Conservation (phyloP, 371 early-diverging fungal species). For the Mortierella sp. region DNA sequence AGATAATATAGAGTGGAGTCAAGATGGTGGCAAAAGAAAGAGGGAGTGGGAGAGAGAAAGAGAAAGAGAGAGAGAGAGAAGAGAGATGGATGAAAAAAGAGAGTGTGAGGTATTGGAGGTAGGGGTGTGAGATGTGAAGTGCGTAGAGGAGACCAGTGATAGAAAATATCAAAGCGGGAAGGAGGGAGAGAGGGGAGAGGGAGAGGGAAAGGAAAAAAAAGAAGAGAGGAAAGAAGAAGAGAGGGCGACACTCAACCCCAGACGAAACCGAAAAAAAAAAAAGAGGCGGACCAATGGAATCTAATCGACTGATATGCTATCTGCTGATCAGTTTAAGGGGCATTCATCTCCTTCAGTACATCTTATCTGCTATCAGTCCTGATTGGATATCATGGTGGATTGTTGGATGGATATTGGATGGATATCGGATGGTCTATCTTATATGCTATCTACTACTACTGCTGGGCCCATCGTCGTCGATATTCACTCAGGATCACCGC, state of each 20-base stretch:
- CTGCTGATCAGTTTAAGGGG: slow-evolving; percentile 11
- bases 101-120: background rate
- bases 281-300: slow-evolving; percentile 7
- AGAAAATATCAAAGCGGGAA: background rate
- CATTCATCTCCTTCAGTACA: background rate
- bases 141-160: background rate
- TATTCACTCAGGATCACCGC: background rate
- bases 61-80: background rate
- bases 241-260: background rate
- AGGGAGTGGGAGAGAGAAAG: background rate
- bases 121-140: background rate
- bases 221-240: background rate
- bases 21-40: slow-evolving; percentile 2
- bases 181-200: background rate
- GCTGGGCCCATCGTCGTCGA: slow-evolving; percentile 6
- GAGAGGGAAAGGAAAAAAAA: background rate
- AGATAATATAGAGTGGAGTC: background rate
- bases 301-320: slow-evolving; percentile 17
- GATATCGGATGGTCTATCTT: too few species aligned
- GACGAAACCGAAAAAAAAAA: background rate
- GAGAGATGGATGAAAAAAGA: background rate
- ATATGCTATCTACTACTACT: background rate
- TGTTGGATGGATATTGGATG: too few species aligned
- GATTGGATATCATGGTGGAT: too few species aligned
- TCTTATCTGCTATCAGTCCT: background rate